Evolutionary conservation across 2,329 filamentous ascomycete genomes (phyloP), one percentile per base, ranked within the genome.

Genomic region (Clarireedia homoeocarpa): DNA sequence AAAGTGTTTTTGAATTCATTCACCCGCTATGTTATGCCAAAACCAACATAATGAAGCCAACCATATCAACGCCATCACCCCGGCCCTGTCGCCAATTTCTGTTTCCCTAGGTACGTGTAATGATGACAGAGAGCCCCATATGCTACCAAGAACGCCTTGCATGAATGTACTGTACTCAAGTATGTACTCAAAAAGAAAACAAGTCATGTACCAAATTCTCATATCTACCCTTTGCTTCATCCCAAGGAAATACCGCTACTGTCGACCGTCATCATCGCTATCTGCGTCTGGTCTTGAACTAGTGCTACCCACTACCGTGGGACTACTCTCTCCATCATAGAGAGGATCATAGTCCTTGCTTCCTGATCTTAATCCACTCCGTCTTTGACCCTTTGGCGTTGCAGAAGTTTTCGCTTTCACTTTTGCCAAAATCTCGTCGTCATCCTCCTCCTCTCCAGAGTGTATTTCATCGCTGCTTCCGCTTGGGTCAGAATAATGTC

Each of bases 271-370:
- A 30, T 44, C 48, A 17, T 50, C 46, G 42, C 53, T 38, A 17
- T 52, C 48, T 46, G 39, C 48, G 34, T 17, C 48, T 17, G 48
- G 39, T 6, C 40, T 39, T 63, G 53, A 55, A 42, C 64, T 65
- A 6, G 62, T 61, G 42, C 66, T 67, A 15, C 66, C 66, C 0
- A 66, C 59, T 4, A 66, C 59, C 2, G 63, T 66, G 0, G 64
- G 63, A 58, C 63, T 67, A 47, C 50, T 64, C 51, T 69, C 67
- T 6, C 66, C 67, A 61, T 69, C 67, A 42, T 61, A 64, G 24
- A 63, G 36, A 7, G 67, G 66, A 55, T 69, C 66, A 42, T 69
- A 69, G 48, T 69, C 66, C 39, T 63, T 67, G 20, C 55, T 57
- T 15, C 58, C 61, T 12, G 59, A 63, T 42, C 59, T 59, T 14